These are phyloP conservation scores for Aspergillus diversus DNA, from an alignment of 495 filamentous ascomycete species.

Conservation along the genomic window DNA sequence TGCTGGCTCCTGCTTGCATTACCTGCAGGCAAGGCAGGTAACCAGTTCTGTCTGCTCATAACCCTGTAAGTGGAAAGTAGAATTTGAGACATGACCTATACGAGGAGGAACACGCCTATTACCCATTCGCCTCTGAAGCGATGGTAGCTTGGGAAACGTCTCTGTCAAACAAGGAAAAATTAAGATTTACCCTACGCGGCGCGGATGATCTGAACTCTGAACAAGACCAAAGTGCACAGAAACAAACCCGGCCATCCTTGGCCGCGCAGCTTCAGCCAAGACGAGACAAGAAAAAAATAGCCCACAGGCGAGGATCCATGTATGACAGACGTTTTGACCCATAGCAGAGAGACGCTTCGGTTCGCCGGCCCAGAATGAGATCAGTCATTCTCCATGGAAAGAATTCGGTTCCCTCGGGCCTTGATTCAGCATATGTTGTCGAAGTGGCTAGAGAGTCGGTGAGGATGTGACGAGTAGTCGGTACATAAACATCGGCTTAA, in stretches of 20 bases:
- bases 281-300: neutral
- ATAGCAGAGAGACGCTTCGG: neutral
- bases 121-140: neutral
- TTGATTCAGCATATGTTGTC: neutral
- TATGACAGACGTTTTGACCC: constrained; percentile 5
- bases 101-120: neutral
- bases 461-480: constrained; percentile 18
- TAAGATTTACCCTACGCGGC: constrained; percentile 6
- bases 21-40: neutral
- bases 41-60: neutral
- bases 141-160: neutral
- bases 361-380: constrained; percentile 14
- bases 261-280: neutral
- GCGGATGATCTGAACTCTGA: constrained; percentile 5
- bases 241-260: neutral
- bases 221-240: constrained; percentile 1
- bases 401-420: neutral
- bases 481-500: constrained; percentile 6
- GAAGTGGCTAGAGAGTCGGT: constrained; percentile 15
- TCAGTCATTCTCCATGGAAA: constrained; percentile 1
- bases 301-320: neutral
- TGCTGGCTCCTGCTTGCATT: neutral
- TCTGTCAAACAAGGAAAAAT: neutral
- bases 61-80: neutral
- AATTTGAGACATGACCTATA: neutral